Evolutionary conservation across 116 monocot species (phyloP), one percentile per base, ranked within the genome.

Genomic region (Papilionanthe hybrid): DNA sequence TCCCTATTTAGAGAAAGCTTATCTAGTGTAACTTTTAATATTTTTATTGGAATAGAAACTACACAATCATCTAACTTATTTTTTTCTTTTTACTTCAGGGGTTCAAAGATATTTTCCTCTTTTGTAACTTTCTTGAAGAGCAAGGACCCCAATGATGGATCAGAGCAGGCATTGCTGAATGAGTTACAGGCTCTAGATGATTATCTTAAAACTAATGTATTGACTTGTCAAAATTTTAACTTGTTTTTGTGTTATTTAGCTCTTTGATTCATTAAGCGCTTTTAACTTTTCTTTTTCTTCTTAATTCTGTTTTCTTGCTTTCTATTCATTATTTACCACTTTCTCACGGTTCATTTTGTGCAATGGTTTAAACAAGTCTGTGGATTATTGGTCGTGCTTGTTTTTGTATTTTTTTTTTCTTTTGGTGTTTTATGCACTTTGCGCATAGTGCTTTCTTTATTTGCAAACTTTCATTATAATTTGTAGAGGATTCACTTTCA

Each of bases 111-210:
- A 77, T 89, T 86, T 57, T 37, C 86, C 77, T 18, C 79, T 17
- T 89, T 89, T 42, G 25, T 84, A 12, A 82, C 72, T 50, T 89
- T 89, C 84, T 77, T 89, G 82, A 89, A 79, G 77, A 86, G 86
- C 77, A 89, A 86, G 84, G 84, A 89, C 77, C 67, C 79, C 1
- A 77, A 79, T 67, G 89, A 89, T 79, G 89, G 89, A 30, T 73
- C 81, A 18, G 86, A 89, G 53, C 83, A 81, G 72, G 79, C 89
- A 71, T 74, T 89, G 79, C 66, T 86, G 5, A 79, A 83, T 68
- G 86, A 89, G 53, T 75, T 89, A 69, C 53, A 32, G 27, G 42
- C 77, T 15, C 76, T 89, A 8, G 86, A 86, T 42, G 78, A 84
- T 20, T 81, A 84, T 73, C 86, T 89, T 41, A 86, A 89, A 75